Evolutionary conservation across 2,329 filamentous ascomycete species (phyloP).

Genomic region (Fusarium buharicum): DNA sequence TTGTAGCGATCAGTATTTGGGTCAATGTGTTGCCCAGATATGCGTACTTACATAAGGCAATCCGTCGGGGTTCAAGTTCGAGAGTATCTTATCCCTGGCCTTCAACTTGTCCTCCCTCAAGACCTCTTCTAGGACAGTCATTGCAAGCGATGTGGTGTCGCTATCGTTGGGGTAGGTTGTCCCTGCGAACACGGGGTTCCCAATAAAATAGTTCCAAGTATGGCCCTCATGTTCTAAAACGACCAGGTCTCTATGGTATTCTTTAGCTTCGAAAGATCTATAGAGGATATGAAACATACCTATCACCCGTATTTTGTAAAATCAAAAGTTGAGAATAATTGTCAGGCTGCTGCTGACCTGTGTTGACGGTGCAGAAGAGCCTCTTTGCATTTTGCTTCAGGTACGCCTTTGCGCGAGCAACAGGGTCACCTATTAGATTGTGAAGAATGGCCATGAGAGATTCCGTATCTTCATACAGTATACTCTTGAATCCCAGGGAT

Average conservation of each 20-base stretch:
- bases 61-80: background rate
- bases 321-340: slow-evolving; percentile 12
- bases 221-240: background rate
- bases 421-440: slow-evolving; percentile 1
- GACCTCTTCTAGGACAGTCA: background rate
- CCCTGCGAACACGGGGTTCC: background rate
- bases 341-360: background rate
- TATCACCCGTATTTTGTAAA: slow-evolving; percentile 1
- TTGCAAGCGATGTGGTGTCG: slow-evolving; percentile 1
- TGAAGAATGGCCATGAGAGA: background rate
- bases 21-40: background rate
- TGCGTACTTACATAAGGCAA: slow-evolving; percentile 5
- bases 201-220: slow-evolving; percentile 15
- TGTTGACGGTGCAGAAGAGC: slow-evolving; percentile 1
- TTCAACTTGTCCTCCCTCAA: background rate
- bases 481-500: background rate
- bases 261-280: background rate
- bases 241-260: background rate
- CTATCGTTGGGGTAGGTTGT: slow-evolving; percentile 3
- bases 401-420: background rate
- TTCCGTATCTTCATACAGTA: background rate
- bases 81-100: slow-evolving; percentile 6
- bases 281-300: background rate
- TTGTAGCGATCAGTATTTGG: background rate
- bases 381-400: background rate